Base-by-base conservation (phyloP, 2,329 filamentous ascomycete species). In the Lithohypha guttulata region DNA sequence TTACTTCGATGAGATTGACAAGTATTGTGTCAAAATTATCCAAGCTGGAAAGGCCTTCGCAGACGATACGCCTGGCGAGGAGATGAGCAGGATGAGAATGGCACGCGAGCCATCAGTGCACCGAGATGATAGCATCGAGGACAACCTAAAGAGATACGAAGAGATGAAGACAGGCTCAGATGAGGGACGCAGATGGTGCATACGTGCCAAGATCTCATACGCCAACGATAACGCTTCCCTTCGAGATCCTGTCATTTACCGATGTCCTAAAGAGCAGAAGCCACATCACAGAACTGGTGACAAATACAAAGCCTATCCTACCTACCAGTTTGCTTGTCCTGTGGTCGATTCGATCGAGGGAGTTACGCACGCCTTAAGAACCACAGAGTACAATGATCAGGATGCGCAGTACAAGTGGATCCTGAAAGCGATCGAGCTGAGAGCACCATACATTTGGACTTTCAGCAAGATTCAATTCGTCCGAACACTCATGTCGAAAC, bases 171-270 rank as follows among this genome's bases (percentile, higher is more conserved):
- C 74, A 41, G 87, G 81, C 30, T 81, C 77, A 2, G 74, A 81
- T 34, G 79, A 87, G 59, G 91, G 91, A 43, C 64, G 77, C 34
- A 77, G 73, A 56, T 87, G 89, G 77, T 95, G 85, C 64, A 93
- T 98, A 50, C 82, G 91, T 44, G 91, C 91, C 42, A 95, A 93
- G 70, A 84, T 96, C 52, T 89, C 84, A 1, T 76, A 83, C 51
- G 84, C 93, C 60, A 82, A 91, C 64, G 82, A 82, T 49, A 96
- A 98, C 70, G 93, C 93, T 64, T 85, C 91, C 38, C 79, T 96
- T 75, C 76, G 91, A 49, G 91, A 98, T 60, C 91, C 91, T 9
- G 87, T 96, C 61, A 93, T 98, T 60, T 96, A 95, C 71, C 80
- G 91, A 50, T 95, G 86, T 74, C 45, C 48, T 6, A 52, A 51